Evolutionary conservation across 345 rosid species (phyloP), one percentile per base, ranked within the genome.

Genomic region (Salix suchowensis): DNA sequence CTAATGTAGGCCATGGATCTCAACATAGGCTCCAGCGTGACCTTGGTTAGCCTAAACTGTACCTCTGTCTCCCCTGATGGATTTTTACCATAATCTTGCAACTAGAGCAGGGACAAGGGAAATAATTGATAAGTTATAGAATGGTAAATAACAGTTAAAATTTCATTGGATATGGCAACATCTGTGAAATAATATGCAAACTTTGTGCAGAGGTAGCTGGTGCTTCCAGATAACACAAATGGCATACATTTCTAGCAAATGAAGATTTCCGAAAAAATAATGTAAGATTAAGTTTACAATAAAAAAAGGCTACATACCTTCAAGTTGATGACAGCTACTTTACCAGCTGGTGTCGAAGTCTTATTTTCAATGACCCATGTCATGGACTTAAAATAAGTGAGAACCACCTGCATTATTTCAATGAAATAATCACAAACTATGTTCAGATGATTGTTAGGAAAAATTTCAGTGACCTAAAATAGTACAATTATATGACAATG

Each of bases 301-400:
- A 78, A 50, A 69, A 69, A 40, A 69, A 77, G 58, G 55, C 42
- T 19, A 3, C 44, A 24, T 77, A 87, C 92, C 90, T 90, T 90
- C 84, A 90, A 78, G 82, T 85, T 88, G 79, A 90, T 85, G 60
- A 81, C 83, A 80, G 92, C 94, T 3, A 88, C 87, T 84, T 86
- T 87, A 73, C 76, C 82, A 62, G 81, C 82, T 36, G 85, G 74
- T 19, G 80, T 68, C 60, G 78, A 77, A 66, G 76, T 87, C 80
- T 84, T 87, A 70, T 86, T 84, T 80, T 90, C 94, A 58, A 88
- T 82, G 58, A 79, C 87, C 94, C 91, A 88, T 21, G 94, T 85
- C 92, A 88, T 88, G 78, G 92, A 88, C 83, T 90, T 87, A 68
- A 88, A 88, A 85, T 83, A 90, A 58, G 91, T 84, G 64, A 86